These are phyloP conservation scores for Eucalyptus tenuipes DNA, from an alignment of 345 rosid species.

Conservation along the genomic window DNA sequence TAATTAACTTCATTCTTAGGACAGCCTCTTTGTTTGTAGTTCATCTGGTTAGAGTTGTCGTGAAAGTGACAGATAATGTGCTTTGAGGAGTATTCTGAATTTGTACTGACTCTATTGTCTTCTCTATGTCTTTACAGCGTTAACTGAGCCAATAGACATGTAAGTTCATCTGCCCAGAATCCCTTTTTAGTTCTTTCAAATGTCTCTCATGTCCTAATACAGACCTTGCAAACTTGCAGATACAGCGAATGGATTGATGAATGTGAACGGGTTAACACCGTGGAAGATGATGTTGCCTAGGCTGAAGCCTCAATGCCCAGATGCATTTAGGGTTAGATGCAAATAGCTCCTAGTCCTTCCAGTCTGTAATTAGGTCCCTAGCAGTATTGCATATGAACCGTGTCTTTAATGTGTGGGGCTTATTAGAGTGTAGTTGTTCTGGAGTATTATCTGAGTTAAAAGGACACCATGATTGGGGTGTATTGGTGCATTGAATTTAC, in stretches of 20 bases:
- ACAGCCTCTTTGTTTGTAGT: background rate
- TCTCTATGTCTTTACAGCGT: conserved; percentile 40
- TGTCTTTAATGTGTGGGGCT: background rate
- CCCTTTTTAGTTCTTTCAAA: background rate
- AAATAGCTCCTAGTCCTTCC: background rate
- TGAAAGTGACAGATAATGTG: background rate
- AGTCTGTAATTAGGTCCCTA: background rate
- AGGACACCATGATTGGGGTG: background rate
- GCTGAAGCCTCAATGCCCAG: background rate
- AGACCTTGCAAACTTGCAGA: conserved; percentile 16
- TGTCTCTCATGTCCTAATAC: background rate
- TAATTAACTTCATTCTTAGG: background rate
- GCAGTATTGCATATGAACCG: background rate
- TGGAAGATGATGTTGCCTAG: conserved; percentile 52
- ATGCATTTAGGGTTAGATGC: background rate
- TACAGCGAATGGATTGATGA: conserved; percentile 99
- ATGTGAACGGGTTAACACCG: conserved; percentile 67
- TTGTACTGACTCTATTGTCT: background rate
- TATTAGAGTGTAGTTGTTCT: background rate
- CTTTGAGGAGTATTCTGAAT: background rate
- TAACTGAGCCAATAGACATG: conserved; percentile 86
- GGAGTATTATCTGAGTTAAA: background rate
- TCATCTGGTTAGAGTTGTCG: background rate
- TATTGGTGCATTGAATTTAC: background rate
- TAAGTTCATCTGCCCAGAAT: conserved; percentile 23